Percentiles rank a stretch among this genome's conserved stretches.
phyloP scores from a whole-genome alignment of 1,284 basidiomycete genomes.

The Fomitopsis pinicola region DNA sequence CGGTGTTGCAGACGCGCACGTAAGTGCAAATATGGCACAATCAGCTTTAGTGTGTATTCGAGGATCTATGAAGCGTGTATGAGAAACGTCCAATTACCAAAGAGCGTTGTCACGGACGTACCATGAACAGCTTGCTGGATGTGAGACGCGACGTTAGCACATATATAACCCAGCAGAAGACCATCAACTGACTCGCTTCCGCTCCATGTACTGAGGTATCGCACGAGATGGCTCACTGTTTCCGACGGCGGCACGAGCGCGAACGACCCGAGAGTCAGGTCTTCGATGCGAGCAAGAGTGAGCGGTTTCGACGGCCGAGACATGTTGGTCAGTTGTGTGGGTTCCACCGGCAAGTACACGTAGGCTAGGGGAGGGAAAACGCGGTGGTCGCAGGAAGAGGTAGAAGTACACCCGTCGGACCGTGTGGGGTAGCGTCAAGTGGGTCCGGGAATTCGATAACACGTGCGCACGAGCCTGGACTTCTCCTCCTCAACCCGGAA shows the following conservation, averaged over 20 bases:
- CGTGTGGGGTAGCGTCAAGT: conserved; percentile 5
- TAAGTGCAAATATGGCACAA: conserved; percentile 59
- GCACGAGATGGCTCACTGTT: conserved; percentile 63
- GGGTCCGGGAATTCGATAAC: background rate
- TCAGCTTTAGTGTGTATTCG: conserved; percentile 65
- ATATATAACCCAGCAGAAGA: conserved; percentile 4
- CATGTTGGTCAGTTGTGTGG: conserved; percentile 27
- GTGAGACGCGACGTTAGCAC: background rate
- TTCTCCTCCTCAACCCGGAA: too few relatives aligned
- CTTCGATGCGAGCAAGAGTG: conserved; percentile 45
- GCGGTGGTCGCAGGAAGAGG: background rate
- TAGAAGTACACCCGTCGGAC: conserved; percentile 1
- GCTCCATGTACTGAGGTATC: conserved; percentile 75
- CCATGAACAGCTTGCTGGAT: conserved; percentile 74
- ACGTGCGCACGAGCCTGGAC: background rate
- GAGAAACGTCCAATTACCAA: background rate
- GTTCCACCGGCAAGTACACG: background rate
- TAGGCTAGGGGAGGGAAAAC: background rate
- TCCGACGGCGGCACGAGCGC: conserved; percentile 51
- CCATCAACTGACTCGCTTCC: conserved; percentile 71
- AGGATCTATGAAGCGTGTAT: conserved; percentile 37
- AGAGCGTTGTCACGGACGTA: conserved; percentile 24
- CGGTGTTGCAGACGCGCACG: conserved; percentile 66
- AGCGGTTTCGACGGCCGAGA: conserved; percentile 31
- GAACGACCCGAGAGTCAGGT: conserved; percentile 62